These are phyloP conservation scores for Globisporangium nunn DNA, from an alignment of 352 stramenopile species.

Conservation along the genomic window DNA sequence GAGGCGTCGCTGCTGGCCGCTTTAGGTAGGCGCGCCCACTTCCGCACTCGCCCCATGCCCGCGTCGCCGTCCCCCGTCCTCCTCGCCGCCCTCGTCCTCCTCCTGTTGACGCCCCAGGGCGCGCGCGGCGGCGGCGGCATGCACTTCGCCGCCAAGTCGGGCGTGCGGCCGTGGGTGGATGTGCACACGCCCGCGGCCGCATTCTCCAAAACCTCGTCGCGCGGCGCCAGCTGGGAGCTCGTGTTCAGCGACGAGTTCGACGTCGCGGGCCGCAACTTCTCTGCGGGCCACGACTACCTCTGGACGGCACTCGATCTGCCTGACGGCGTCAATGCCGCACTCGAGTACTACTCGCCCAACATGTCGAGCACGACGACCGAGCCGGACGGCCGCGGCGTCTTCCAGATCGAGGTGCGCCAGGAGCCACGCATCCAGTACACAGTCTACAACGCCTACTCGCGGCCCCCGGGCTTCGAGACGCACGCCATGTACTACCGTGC, in stretches of 20 bases:
- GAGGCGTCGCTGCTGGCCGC: too few relatives aligned
- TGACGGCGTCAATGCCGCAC: constrained; percentile 62
- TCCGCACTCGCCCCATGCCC: too few relatives aligned
- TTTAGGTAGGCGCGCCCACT: too few relatives aligned
- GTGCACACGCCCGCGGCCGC: constrained; percentile 26
- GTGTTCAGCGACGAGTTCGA: constrained; percentile 81
- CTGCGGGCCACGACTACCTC: constrained; percentile 90
- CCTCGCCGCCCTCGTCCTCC: too few relatives aligned
- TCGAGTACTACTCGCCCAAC: constrained; percentile 67
- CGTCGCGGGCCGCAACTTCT: constrained; percentile 51
- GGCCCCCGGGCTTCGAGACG: too few relatives aligned
- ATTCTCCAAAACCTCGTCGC: constrained; percentile 28
- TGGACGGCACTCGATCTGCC: constrained; percentile 87
- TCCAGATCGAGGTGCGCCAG: constrained; percentile 31
- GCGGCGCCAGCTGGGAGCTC: constrained; percentile 48
- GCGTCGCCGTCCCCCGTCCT: too few relatives aligned
- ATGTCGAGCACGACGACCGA: constrained; percentile 28
- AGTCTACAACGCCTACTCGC: constrained; percentile 47
- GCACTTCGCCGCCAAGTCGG: constrained; percentile 44
- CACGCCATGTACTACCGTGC: constrained; percentile 36
- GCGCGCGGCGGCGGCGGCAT: constrained; percentile 6
- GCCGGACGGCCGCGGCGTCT: constrained; percentile 24
- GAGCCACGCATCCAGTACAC: constrained; percentile 37
- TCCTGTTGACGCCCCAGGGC: too few relatives aligned
- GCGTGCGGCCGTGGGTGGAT: constrained; percentile 58